Conservation (phyloP, 2,329 filamentous ascomycete species). For the Blastomyces parvus region DNA sequence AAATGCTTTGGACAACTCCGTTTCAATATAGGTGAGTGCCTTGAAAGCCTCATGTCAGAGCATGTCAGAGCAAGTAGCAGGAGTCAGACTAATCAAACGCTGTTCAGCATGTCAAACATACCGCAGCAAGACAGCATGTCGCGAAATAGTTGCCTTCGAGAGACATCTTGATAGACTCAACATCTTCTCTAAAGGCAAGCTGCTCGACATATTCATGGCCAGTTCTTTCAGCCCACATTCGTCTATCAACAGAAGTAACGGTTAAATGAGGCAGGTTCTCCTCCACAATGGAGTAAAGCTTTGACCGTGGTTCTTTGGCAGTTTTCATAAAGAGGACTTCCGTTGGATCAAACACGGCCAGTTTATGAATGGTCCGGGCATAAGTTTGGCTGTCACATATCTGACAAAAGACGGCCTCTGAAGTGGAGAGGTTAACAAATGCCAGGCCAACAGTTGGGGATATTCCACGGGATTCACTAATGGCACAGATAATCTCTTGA, state of each 20-base stretch:
- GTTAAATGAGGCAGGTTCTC: slow-evolving; percentile 57
- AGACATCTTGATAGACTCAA: slow-evolving; percentile 70
- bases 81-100: not conserved
- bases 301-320: slow-evolving; percentile 61
- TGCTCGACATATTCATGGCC: slow-evolving; percentile 70
- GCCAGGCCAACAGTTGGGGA: slow-evolving; percentile 76
- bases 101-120: slow-evolving; percentile 37
- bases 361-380: slow-evolving; percentile 75
- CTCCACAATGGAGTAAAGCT: slow-evolving; percentile 62
- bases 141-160: slow-evolving; percentile 78
- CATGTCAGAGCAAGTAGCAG: slow-evolving; percentile 11
- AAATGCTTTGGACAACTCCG: slow-evolving; percentile 59
- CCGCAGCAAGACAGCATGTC: slow-evolving; percentile 74
- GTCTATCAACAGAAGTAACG: slow-evolving; percentile 59
- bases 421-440: slow-evolving; percentile 77
- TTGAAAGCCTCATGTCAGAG: slow-evolving; percentile 28
- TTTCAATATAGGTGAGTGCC: slow-evolving; percentile 72
- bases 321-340: slow-evolving; percentile 69
- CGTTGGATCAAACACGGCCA: slow-evolving; percentile 69
- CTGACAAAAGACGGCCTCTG: slow-evolving; percentile 76
- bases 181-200: slow-evolving; percentile 69
- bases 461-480: slow-evolving; percentile 80
- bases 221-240: slow-evolving; percentile 70
- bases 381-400: slow-evolving; percentile 92
- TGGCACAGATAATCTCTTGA: slow-evolving; percentile 75